phyloP scores from a whole-genome alignment of 75 land plant genomes.

The Selaginella moellendorffii region DNA sequence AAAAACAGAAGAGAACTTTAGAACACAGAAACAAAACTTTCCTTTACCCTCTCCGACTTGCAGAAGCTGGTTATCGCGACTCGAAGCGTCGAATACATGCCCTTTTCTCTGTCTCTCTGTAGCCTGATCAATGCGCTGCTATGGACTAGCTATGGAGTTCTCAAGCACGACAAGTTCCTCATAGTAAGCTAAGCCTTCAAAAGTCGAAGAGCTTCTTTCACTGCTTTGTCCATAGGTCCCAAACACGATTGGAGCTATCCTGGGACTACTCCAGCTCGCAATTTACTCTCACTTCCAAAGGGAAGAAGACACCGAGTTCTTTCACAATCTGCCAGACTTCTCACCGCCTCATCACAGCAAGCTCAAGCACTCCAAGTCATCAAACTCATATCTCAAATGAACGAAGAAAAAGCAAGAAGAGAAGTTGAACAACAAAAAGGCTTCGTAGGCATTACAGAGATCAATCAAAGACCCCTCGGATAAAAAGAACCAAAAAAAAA shows the following conservation, averaged over 20 bases:
- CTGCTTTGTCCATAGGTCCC: neutral
- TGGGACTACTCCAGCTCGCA: neutral
- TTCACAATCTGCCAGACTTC: neutral
- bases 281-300: neutral
- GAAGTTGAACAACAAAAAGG: no score
- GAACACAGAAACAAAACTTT: neutral
- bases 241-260: neutral
- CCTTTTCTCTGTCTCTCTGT: slow-evolving; percentile 62
- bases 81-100: slow-evolving; percentile 72
- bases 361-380: neutral
- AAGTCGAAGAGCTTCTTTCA: neutral
- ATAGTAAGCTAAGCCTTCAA: neutral
- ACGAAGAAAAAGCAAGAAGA: no score
- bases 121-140: slow-evolving; percentile 60
- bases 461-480: no score
- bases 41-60: neutral
- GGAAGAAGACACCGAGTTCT: neutral
- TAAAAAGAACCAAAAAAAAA: no score
- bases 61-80: slow-evolving; percentile 23
- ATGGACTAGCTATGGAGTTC: slow-evolving; percentile 50
- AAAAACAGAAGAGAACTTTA: neutral
- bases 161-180: slow-evolving; percentile 9
- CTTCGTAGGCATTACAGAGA: no score
- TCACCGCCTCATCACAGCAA: neutral
- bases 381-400: neutral